phyloP scores from a whole-genome alignment of 2,329 filamentous ascomycete genomes.

The Colletotrichum coccodes region DNA sequence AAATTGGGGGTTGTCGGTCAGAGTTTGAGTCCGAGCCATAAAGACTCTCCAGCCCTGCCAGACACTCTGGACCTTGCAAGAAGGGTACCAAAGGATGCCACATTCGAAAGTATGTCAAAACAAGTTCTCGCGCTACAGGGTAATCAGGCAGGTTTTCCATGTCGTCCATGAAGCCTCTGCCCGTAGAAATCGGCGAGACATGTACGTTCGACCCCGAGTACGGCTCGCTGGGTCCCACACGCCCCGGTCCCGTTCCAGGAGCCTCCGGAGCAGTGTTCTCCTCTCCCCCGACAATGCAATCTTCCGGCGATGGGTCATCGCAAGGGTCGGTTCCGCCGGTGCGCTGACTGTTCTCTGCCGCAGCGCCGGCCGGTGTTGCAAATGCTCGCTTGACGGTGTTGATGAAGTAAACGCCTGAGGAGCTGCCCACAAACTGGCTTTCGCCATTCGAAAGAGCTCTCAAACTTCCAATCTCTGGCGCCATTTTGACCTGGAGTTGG shows the following conservation, averaged over 20 bases:
- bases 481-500: not conserved
- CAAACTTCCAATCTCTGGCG: conserved; percentile 30
- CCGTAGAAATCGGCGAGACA: not conserved
- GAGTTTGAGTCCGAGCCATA: not conserved
- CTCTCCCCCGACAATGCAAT: conserved; percentile 26
- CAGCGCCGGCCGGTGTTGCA: conserved; percentile 40
- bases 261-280: not conserved
- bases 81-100: conserved; percentile 65
- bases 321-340: not conserved
- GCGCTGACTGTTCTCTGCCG: conserved; percentile 34
- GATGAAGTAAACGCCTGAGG: conserved; percentile 63
- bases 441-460: conserved; percentile 38
- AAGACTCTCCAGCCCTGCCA: conserved; percentile 51
- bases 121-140: conserved; percentile 46
- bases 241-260: not conserved
- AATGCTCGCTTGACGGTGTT: conserved; percentile 65
- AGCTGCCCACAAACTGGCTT: conserved; percentile 62
- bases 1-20: not conserved
- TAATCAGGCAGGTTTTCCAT: conserved; percentile 15
- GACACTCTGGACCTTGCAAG: conserved; percentile 59
- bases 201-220: not conserved
- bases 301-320: conserved; percentile 22
- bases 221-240: not conserved
- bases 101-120: conserved; percentile 59
- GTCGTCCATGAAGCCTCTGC: not conserved